A percentile compares a stretch with the other conserved stretches of the same genome.
Conservation (phyloP, 176 grass and related monocot genomes). For the barley (Hordeum vulgare) region MorexV3_pseudomolecules_assembly NC_058521.1:67299396-67299895, state of each 20-base stretch:
- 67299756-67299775: neutral
- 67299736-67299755: neutral
- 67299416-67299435: neutral
- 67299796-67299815: neutral
- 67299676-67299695: neutral
- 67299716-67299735: neutral
- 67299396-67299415: neutral
- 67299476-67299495: neutral
- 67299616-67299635: neutral
- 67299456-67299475: neutral
- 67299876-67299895: neutral
- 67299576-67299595: neutral
- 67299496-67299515: neutral
- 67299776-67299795: neutral
- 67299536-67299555: neutral
- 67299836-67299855: neutral
- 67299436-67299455: neutral
- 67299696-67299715: neutral
- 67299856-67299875: neutral
- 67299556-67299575: neutral
- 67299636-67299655: neutral
- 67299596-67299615: neutral
- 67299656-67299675: neutral
- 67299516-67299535: neutral
- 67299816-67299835: neutral